A percentile compares a stretch with the other conserved stretches of the same genome.
phyloP scores from a whole-genome alignment of 805 yeast genomes.

The Cyberlindnera euphorbiiphila region DNA sequence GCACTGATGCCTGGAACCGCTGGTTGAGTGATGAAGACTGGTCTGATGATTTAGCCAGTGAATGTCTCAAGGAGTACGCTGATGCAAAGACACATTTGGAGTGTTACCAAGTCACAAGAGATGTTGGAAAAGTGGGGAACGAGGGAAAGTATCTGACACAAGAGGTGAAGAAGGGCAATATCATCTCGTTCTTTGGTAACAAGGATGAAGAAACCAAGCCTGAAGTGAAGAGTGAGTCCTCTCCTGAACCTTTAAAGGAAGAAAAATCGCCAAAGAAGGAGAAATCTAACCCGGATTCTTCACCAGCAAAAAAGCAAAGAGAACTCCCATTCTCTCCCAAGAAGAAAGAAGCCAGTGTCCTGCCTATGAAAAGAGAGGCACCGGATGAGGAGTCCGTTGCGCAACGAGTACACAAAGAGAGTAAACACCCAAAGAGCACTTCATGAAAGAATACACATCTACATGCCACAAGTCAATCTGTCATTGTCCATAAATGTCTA shows the following conservation, averaged over 20 bases:
- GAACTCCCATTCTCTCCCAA: background rate
- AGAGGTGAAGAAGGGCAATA: conserved; percentile 22
- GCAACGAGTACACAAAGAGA: background rate
- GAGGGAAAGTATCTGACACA: conserved; percentile 36
- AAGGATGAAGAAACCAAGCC: background rate
- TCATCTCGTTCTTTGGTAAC: conserved; percentile 17
- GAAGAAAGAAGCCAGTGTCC: conserved; percentile 1
- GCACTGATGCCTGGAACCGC: conserved; percentile 47
- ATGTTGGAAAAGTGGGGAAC: conserved; percentile 58
- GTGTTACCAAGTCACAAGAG: conserved; percentile 52
- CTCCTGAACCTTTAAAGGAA: no score
- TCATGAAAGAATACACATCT: no score
- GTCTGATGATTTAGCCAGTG: conserved; percentile 35
- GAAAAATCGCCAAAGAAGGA: no score
- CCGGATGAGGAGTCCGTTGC: background rate
- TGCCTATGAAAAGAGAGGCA: conserved; percentile 2
- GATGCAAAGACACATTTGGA: conserved; percentile 34
- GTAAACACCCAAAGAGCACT: background rate
- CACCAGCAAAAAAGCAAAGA: background rate
- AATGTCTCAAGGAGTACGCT: conserved; percentile 37
- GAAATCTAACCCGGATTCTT: no score
- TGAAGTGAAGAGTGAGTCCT: conserved; percentile 1
- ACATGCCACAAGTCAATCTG: no score
- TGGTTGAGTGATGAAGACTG: conserved; percentile 56
- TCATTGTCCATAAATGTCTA: no score